Evolutionary conservation across 768 basidiomycete genomes (phyloP), one percentile per base, ranked within the genome.

Genomic region (Serpula lacrymans): DNA sequence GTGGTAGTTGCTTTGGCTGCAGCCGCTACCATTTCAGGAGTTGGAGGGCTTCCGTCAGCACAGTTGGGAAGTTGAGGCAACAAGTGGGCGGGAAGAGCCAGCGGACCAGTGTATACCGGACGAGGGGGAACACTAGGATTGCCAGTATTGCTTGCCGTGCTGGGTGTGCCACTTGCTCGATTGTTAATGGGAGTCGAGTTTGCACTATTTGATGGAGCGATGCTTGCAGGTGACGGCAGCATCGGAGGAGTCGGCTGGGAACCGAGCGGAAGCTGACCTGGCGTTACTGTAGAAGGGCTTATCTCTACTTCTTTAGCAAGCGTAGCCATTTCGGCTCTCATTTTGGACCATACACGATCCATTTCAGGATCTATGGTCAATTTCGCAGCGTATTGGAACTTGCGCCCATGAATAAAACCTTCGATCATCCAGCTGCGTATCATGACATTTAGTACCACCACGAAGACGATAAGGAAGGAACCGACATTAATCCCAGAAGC

Each of bases 401-500:
- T 75, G 53, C 76, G 75, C 16, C 67, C 65, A 37, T 78, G 71
- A 49, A 89, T 84, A 60, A 78, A 88, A 5, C 73, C 82, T 60
- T 89, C 82, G 59, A 88, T 78, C 84, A 89, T 82, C 59, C 62
- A 82, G 54, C 87, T 89, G 68, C 51, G 50, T 41, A 48, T 40
- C 42, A 50, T 32, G 47, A 38, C 52, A 42, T 55, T 58, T 54
- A 54, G 50, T 47, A 46, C 40, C 37, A 53, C 46, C 39, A 51
- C 40, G 34, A 45, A 28, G 37, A 27, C 40, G 42, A 41, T 40
- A 45, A 33, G 25, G 18, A 49, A 30, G 46, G 54, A 36, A 65
- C 86, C 73, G 77, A 87, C 87, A 90, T 84, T 63, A 90, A 72
- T 47, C 88, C 88, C 51, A 85, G 60, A 40, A 90, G 82, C 28